Conservation (phyloP, 2,329 filamentous ascomycete species). For the Nigrospora osmanthi region DNA sequence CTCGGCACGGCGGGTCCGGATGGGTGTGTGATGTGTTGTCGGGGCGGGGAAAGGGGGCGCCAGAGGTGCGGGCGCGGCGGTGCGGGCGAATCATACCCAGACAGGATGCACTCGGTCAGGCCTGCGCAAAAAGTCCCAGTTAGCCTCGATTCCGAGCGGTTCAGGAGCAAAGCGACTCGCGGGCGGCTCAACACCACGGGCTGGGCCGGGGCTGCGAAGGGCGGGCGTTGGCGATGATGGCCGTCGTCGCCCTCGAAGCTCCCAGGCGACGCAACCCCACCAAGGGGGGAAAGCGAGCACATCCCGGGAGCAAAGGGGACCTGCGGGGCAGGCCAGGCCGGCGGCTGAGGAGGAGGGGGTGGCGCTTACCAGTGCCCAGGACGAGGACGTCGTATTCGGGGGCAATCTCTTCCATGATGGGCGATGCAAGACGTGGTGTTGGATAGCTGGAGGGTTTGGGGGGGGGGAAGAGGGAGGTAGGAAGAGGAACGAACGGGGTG, state of each 20-base stretch:
- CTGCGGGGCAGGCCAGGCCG: conserved; percentile 18
- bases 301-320: conserved; percentile 11
- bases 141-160: no score
- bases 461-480: conserved; percentile 7
- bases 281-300: conserved; percentile 3
- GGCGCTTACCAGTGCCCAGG: conserved; percentile 80
- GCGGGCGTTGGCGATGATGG: no score
- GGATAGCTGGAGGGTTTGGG: conserved; percentile 20
- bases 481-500: conserved; percentile 9
- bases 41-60: no score
- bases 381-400: conserved; percentile 98
- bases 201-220: no score
- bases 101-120: conserved; percentile 97
- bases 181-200: no score
- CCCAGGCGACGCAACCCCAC: conserved; percentile 3
- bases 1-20: neutral
- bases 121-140: conserved; percentile 40
- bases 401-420: conserved; percentile 91
- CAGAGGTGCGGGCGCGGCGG: no score
- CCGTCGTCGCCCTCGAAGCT: no score
- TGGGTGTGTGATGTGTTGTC: no score
- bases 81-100: conserved; percentile 57
- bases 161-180: no score
- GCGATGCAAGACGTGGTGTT: conserved; percentile 13
- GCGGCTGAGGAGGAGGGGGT: no score